A percentile compares a stretch with the other conserved stretches of the same genome.
Conservation (phyloP, 106 monocot genomes). For the Allium sativum region DNA sequence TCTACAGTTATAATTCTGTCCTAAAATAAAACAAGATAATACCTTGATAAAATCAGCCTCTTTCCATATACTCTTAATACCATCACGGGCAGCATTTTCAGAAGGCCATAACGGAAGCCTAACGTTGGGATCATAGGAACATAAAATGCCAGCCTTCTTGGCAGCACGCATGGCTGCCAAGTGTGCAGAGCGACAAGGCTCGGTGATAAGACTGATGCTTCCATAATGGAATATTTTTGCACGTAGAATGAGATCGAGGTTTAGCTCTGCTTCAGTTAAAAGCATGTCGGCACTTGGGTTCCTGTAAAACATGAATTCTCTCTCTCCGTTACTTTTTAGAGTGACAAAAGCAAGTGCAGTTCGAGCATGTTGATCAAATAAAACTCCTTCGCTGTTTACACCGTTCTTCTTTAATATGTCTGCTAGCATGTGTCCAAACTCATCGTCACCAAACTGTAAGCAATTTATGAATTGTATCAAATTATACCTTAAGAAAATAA, state of each 20-base stretch:
- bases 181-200: slow-evolving; percentile 50
- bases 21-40: not conserved
- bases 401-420: slow-evolving; percentile 16
- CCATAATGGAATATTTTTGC: slow-evolving; percentile 53
- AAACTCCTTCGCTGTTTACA: slow-evolving; percentile 10
- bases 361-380: slow-evolving; percentile 11
- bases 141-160: slow-evolving; percentile 39
- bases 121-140: slow-evolving; percentile 54
- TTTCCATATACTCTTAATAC: slow-evolving; percentile 52
- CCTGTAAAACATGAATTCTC: slow-evolving; percentile 23
- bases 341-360: slow-evolving; percentile 20
- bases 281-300: slow-evolving; percentile 23
- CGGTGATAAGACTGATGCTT: slow-evolving; percentile 50
- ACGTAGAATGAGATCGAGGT: slow-evolving; percentile 22
- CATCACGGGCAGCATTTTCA: slow-evolving; percentile 31
- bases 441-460: slow-evolving; percentile 22
- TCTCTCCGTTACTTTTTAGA: slow-evolving; percentile 11
- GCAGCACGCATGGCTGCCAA: slow-evolving; percentile 58
- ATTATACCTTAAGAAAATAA: not conserved
- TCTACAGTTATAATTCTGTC: too few species aligned
- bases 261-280: slow-evolving; percentile 12
- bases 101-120: slow-evolving; percentile 57
- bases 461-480: not conserved
- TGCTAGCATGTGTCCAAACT: slow-evolving; percentile 18
- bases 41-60: slow-evolving; percentile 62